phyloP scores from a whole-genome alignment of 2,329 filamentous ascomycete species.

The Monosporascus sp. region DNA sequence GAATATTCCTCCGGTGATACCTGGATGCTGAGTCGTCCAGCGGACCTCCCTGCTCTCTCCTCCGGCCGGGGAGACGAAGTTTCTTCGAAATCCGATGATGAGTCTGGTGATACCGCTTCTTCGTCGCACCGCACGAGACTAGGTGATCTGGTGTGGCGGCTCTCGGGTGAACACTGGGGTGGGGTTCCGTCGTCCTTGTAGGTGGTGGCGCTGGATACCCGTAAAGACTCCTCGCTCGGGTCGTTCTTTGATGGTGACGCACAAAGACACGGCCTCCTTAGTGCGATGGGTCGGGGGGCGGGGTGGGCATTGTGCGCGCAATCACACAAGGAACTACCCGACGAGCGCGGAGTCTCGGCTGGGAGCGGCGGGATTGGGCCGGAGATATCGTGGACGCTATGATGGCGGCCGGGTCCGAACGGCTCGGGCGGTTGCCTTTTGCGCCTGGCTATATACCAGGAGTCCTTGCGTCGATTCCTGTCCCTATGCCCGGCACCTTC shows the following conservation, averaged over 20 bases:
- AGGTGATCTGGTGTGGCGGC: constrained; percentile 8
- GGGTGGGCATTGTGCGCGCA: constrained; percentile 31
- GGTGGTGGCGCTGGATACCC: constrained; percentile 19
- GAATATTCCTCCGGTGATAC: constrained; percentile 20
- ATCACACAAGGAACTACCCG: constrained; percentile 42
- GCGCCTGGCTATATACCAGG: constrained; percentile 21
- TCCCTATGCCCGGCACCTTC: constrained; percentile 2
- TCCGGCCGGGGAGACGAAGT: constrained; percentile 22
- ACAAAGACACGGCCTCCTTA: constrained; percentile 31
- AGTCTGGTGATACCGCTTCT: constrained; percentile 9
- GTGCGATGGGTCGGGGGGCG: constrained; percentile 22
- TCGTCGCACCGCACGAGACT: constrained; percentile 13
- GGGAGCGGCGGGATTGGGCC: constrained; percentile 33
- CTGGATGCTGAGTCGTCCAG: constrained; percentile 5
- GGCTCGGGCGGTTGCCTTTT: constrained; percentile 30
- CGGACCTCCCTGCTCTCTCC: constrained; percentile 18
- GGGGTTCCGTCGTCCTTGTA: constrained; percentile 22
- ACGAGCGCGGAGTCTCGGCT: constrained; percentile 33
- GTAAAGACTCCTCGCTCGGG: constrained; percentile 17
- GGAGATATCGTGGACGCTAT: constrained; percentile 34
- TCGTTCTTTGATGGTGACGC: constrained; percentile 23
- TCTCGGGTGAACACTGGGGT: constrained; percentile 13
- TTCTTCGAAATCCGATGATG: constrained; percentile 23
- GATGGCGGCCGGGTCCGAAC: constrained; percentile 33
- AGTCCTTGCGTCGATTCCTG: constrained; percentile 16